Percentiles rank a stretch among this genome's conserved stretches.
Conservation (phyloP, 495 filamentous ascomycete species). For the Penicillium pancosmium region DNA sequence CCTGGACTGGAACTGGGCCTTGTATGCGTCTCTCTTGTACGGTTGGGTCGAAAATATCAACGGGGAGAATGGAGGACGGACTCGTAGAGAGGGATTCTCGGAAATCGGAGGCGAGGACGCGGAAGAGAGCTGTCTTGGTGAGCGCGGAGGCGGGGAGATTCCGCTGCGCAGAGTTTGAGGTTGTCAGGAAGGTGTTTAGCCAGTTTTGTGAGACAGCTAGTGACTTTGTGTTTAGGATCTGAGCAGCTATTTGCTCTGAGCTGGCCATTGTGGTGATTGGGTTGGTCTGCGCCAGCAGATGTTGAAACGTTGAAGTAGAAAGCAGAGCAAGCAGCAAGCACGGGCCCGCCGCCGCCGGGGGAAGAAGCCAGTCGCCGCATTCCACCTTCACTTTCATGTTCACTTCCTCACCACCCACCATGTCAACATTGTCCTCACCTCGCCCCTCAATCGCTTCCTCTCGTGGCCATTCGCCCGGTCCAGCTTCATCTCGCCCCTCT, state of each 20-base stretch:
- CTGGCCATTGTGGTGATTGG: slow-evolving; percentile 35
- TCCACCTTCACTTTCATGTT: slow-evolving; percentile 12
- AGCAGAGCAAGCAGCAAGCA: slow-evolving; percentile 15
- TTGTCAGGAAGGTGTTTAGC: slow-evolving; percentile 43
- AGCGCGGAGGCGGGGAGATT: slow-evolving; percentile 71
- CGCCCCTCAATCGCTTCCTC: slow-evolving; percentile 71
- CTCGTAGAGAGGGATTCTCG: slow-evolving; percentile 57
- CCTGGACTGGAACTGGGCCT: slow-evolving; percentile 72
- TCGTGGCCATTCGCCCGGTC: slow-evolving; percentile 59
- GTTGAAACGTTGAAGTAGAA: not conserved
- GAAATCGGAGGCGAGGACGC: slow-evolving; percentile 78
- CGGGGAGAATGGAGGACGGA: slow-evolving; percentile 58
- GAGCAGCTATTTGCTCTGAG: slow-evolving; percentile 44
- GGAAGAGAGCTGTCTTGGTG: slow-evolving; percentile 76
- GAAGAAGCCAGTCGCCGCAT: slow-evolving; percentile 7
- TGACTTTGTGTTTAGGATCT: slow-evolving; percentile 45
- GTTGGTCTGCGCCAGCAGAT: not conserved
- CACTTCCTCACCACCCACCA: slow-evolving; percentile 35
- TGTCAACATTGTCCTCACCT: slow-evolving; percentile 79
- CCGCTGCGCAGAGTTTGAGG: slow-evolving; percentile 37
- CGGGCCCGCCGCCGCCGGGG: slow-evolving; percentile 29
- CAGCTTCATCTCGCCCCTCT: slow-evolving; percentile 71
- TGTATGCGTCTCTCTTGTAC: slow-evolving; percentile 56
- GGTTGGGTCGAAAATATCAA: slow-evolving; percentile 52
- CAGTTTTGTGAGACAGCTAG: slow-evolving; percentile 47